These are phyloP conservation scores for Stagonosporopsis tanaceti DNA, from an alignment of 2,329 filamentous ascomycete species.

Conservation along the genomic window DNA sequence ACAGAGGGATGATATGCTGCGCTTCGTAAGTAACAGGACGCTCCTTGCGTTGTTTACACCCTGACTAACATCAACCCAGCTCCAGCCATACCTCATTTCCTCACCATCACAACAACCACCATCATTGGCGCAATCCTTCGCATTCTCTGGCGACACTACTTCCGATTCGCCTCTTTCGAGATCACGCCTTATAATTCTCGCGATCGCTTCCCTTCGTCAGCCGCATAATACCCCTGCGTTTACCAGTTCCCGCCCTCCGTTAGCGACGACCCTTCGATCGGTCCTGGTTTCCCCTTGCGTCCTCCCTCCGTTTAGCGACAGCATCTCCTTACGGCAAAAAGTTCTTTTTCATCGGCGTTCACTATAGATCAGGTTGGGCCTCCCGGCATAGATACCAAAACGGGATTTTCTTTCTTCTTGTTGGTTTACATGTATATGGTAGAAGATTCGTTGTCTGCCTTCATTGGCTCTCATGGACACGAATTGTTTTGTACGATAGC, in stretches of 20 bases:
- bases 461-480: conserved; percentile 40
- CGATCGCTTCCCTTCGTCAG: conserved; percentile 43
- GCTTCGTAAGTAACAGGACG: conserved; percentile 45
- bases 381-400: conserved; percentile 53
- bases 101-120: conserved; percentile 21
- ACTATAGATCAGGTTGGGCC: conserved; percentile 49
- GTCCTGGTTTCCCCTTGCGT: conserved; percentile 29
- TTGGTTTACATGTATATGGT: conserved; percentile 41
- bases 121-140: conserved; percentile 19
- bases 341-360: conserved; percentile 47
- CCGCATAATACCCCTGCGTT: conserved; percentile 50
- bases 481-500: conserved; percentile 47
- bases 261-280: conserved; percentile 24
- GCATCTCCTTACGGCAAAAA: conserved; percentile 47
- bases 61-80: conserved; percentile 40
- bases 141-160: conserved; percentile 17
- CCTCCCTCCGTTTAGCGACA: conserved; percentile 43
- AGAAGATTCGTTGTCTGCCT: conserved; percentile 47
- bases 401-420: conserved; percentile 37
- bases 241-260: conserved; percentile 33
- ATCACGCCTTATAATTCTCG: conserved; percentile 50
- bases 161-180: conserved; percentile 31
- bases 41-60: conserved; percentile 37
- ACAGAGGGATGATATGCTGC: conserved; percentile 41
- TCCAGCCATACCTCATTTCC: conserved; percentile 37